Base-by-base conservation (phyloP, 495 filamentous ascomycete genomes). In the Neurospora tetrasperma region DNA sequence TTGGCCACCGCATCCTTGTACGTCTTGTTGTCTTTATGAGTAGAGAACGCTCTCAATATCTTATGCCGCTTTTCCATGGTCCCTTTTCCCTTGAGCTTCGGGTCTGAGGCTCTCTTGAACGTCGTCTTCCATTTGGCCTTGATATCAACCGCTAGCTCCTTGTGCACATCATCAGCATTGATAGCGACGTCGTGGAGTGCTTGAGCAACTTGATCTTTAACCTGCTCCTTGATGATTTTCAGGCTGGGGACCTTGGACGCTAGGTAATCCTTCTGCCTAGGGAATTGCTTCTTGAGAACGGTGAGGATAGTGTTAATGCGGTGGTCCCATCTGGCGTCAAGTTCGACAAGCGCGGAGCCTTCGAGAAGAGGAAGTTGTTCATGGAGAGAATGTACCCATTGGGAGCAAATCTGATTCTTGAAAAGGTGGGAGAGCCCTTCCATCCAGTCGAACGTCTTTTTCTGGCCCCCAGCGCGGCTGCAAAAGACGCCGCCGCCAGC, bases 361-460 rank as follows among this genome's bases (percentile, higher is more conserved):
- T 70, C 71, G 9, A 48, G n/a, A 3, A 14, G 1, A 0, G 75
- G 75, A 5, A 77, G 68, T 10, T 69, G 38, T 5, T 11, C 0
- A 20, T 77, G 70, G 0, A 77, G 14, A 1, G 69, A 23, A 5
- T 23, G 5, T 0, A 66, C 59, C 74, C 76, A 77, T 1, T 38
- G n/a, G 6, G 14, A 68, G 0, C 44, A 69, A 9, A 77, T 76
- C 4, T 71, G 27, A 0, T 6, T 43, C 3, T 71, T 74, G 76
- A 71, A 77, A 6, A 11, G 10, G 7, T 27, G 4, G 1, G 76
- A 66, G 27, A 73, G 43, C 3, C 59, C 72, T 2, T 70, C 74
- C 74, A 77, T 77, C 76, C 76, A 79, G 74, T 78, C 70, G 40
- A 76, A 79, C 4, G 20, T 14, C 0, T 16, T 20, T 12, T 38